Percentiles rank a stretch among this genome's conserved stretches.
Conservation (phyloP, 768 basidiomycete species). For the Baorangia bicolor region DNA sequence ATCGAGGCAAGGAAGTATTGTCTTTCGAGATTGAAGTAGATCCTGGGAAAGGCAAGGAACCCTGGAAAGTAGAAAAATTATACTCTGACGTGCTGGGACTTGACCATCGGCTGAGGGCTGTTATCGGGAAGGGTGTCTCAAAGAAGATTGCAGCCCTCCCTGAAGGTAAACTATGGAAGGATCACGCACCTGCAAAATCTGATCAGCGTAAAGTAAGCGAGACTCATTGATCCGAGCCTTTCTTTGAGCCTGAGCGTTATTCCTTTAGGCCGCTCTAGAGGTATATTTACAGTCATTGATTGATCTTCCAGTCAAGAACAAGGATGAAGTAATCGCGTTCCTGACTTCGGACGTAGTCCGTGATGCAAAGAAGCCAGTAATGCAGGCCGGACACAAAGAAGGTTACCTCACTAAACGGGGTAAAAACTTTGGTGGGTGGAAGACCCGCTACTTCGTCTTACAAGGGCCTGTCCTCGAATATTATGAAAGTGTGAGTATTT, state of each 20-base stretch:
- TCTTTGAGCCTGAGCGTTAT: conserved; percentile 8
- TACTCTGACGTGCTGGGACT: conserved; percentile 91
- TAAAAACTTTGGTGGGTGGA: conserved; percentile 98
- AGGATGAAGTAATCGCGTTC: conserved; percentile 88
- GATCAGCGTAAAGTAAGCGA: conserved; percentile 88
- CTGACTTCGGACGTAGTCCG: conserved; percentile 87
- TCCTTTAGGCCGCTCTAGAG: conserved; percentile 67
- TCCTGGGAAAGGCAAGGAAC: conserved; percentile 66
- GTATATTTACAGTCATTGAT: conserved; percentile 84
- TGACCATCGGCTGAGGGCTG: conserved; percentile 69
- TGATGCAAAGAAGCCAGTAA: conserved; percentile 71
- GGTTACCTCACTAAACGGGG: conserved; percentile 95
- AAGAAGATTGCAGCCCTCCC: conserved; percentile 83
- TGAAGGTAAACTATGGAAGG: conserved; percentile 93
- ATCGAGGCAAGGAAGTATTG: conserved; percentile 88
- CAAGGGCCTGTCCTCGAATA: conserved; percentile 91
- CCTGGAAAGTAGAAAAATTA: conserved; percentile 88
- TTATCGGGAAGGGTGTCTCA: conserved; percentile 57
- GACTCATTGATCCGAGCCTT: neutral
- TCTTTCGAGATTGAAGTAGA: conserved; percentile 81
- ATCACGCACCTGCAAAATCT: conserved; percentile 94
- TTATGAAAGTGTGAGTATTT: conserved; percentile 85
- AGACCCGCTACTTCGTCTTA: conserved; percentile 92
- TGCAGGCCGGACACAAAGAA: conserved; percentile 85
- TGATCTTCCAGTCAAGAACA: conserved; percentile 78